Conservation (phyloP, 2,329 filamentous ascomycete species). For the Alternaria atra region DNA sequence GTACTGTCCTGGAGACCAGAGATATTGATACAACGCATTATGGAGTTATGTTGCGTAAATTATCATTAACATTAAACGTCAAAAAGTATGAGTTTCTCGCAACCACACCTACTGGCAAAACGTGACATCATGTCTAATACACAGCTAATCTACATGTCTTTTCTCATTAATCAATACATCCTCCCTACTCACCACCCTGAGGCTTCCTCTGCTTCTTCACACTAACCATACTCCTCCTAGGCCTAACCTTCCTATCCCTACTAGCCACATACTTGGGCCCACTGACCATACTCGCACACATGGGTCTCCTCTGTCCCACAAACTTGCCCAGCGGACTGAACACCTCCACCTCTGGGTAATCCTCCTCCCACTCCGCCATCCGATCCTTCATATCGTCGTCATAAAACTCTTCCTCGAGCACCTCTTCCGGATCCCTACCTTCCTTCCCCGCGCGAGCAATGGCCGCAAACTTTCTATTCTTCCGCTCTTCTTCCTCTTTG, state of each 20-base stretch:
- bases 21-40: background rate
- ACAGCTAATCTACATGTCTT: background rate
- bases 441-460: conserved; percentile 18
- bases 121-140: background rate
- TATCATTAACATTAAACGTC: background rate
- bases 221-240: conserved; percentile 73
- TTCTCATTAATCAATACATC: background rate
- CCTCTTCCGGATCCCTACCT: conserved; percentile 37
- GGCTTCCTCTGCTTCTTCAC: conserved; percentile 47
- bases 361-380: conserved; percentile 26
- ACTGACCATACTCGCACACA: conserved; percentile 73
- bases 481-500: conserved; percentile 19
- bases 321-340: conserved; percentile 87
- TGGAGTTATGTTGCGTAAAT: background rate
- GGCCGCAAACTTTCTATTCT: conserved; percentile 30
- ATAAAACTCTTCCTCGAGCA: conserved; percentile 42
- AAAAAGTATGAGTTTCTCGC: background rate
- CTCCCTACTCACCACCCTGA: background rate
- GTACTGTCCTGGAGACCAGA: conserved; percentile 1
- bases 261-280: conserved; percentile 63
- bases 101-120: background rate
- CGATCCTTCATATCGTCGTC: conserved; percentile 24
- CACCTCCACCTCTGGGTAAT: conserved; percentile 79
- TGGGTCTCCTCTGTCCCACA: conserved; percentile 70
- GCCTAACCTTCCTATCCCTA: conserved; percentile 64